Percentiles rank a stretch among this genome's conserved stretches.
Evolutionary conservation across 192 early-diverging fungal genomes (phyloP).

Genomic region (Gonapodya sp.): DNA sequence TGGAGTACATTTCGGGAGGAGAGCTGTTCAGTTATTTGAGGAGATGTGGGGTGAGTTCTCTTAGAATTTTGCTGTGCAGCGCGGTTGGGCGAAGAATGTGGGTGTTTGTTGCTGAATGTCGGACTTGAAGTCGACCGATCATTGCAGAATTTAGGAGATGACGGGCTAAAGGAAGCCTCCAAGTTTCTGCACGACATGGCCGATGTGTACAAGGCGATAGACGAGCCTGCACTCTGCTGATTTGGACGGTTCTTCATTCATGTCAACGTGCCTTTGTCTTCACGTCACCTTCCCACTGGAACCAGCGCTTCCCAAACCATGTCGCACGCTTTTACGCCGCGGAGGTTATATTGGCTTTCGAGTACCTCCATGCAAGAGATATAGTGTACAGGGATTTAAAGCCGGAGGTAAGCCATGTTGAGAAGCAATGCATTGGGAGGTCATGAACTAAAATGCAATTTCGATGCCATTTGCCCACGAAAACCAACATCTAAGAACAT

Average conservation of each 20-base stretch:
- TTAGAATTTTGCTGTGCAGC: too few species aligned
- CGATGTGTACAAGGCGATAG: too few species aligned
- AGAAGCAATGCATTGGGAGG: neutral
- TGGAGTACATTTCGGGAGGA: constrained; percentile 94
- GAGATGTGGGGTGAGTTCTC: constrained; percentile 64
- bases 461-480: neutral
- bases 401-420: constrained; percentile 38
- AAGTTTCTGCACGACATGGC: too few species aligned
- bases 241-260: too few species aligned
- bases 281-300: too few species aligned
- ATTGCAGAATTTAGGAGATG: too few species aligned
- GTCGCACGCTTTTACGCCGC: constrained; percentile 85
- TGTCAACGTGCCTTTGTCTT: too few species aligned
- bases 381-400: constrained; percentile 90
- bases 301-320: constrained; percentile 73
- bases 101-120: too few species aligned
- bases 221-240: too few species aligned
- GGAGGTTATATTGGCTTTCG: constrained; percentile 79
- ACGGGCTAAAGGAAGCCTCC: too few species aligned
- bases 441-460: neutral
- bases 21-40: constrained; percentile 73
- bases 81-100: too few species aligned
- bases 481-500: constrained; percentile 42
- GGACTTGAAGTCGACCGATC: too few species aligned
- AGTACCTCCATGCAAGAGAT: constrained; percentile 75